Percentiles rank a stretch among this genome's conserved stretches.
Evolutionary conservation across 2,329 filamentous ascomycete genomes (phyloP).

Genomic region (Tolypocladium capitatum): DNA sequence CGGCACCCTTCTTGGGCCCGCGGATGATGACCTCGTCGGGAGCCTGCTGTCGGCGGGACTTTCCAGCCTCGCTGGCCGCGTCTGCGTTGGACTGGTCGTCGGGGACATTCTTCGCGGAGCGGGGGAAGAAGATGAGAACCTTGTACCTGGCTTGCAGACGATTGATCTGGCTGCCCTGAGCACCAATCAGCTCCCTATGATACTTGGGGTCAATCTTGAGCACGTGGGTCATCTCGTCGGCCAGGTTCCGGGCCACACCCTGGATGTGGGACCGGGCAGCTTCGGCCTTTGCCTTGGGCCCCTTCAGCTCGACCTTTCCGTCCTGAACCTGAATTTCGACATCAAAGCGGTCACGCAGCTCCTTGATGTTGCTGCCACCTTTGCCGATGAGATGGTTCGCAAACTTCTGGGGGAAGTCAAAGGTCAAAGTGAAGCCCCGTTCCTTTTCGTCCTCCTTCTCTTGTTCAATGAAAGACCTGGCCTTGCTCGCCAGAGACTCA

Average conservation of each 20-base stretch:
- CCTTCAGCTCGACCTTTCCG: slow-evolving; percentile 90
- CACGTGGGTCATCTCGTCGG: slow-evolving; percentile 77
- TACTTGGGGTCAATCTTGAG: slow-evolving; percentile 90
- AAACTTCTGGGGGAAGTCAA: slow-evolving; percentile 91
- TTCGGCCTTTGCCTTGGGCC: slow-evolving; percentile 88
- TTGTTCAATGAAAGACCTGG: slow-evolving; percentile 67
- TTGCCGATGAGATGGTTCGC: slow-evolving; percentile 73
- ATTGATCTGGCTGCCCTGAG: slow-evolving; percentile 78
- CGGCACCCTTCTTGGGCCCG: slow-evolving; percentile 84
- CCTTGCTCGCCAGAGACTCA: slow-evolving; percentile 57
- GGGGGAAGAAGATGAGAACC: slow-evolving; percentile 90
- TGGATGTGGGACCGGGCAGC: slow-evolving; percentile 72
- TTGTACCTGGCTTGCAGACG: slow-evolving; percentile 84
- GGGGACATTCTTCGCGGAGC: slow-evolving; percentile 42
- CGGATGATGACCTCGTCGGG: slow-evolving; percentile 83
- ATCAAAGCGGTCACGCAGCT: slow-evolving; percentile 53
- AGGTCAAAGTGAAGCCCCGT: slow-evolving; percentile 71
- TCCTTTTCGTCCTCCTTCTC: slow-evolving; percentile 91
- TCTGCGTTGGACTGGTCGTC: slow-evolving; percentile 63
- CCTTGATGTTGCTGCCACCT: slow-evolving; percentile 51
- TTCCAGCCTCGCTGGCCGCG: slow-evolving; percentile 52
- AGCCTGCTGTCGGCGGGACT: slow-evolving; percentile 57
- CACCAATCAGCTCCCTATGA: slow-evolving; percentile 86
- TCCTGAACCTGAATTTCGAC: slow-evolving; percentile 80
- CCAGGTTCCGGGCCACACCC: slow-evolving; percentile 65